A percentile compares a stretch with the other conserved stretches of the same genome.
Evolutionary conservation across 2,329 filamentous ascomycete genomes (phyloP).

Genomic region (Leptographium procerum): DNA sequence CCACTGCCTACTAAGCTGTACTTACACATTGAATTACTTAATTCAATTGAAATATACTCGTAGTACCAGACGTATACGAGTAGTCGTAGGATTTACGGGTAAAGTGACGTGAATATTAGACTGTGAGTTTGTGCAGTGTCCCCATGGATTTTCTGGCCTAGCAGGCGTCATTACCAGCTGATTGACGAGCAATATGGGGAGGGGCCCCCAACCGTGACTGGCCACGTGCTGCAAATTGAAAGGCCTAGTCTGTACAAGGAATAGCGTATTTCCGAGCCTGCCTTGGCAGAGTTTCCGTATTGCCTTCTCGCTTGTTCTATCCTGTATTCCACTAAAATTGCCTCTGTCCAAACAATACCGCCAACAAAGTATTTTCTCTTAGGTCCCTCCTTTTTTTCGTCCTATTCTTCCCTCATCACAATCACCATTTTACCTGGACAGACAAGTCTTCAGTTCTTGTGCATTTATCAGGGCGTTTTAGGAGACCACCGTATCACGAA

Average conservation of each 20-base stretch:
- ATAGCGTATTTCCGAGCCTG: constrained; percentile 1
- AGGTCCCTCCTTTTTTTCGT: background rate
- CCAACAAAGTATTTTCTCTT: background rate
- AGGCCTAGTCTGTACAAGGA: background rate
- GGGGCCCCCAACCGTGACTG: constrained; percentile 11
- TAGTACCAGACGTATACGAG: too few relatives aligned
- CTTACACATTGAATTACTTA: background rate
- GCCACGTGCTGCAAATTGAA: constrained; percentile 10
- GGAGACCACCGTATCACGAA: background rate
- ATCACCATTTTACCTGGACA: background rate
- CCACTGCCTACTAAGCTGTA: background rate
- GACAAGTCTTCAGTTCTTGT: background rate
- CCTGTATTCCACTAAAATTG: constrained; percentile 1
- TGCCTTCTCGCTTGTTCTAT: constrained; percentile 4
- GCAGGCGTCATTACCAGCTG: background rate
- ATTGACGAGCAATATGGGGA: background rate
- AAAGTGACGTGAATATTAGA: background rate
- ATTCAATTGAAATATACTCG: too few relatives aligned
- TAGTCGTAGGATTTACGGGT: too few relatives aligned
- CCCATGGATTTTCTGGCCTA: background rate
- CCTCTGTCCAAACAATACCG: background rate
- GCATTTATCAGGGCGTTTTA: background rate
- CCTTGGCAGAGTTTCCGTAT: background rate
- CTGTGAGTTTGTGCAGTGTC: background rate
- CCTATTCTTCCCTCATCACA: background rate